Evolutionary conservation across 768 basidiomycete species (phyloP), one percentile per base, ranked within the genome.

Genomic region (Mycena floridula): DNA sequence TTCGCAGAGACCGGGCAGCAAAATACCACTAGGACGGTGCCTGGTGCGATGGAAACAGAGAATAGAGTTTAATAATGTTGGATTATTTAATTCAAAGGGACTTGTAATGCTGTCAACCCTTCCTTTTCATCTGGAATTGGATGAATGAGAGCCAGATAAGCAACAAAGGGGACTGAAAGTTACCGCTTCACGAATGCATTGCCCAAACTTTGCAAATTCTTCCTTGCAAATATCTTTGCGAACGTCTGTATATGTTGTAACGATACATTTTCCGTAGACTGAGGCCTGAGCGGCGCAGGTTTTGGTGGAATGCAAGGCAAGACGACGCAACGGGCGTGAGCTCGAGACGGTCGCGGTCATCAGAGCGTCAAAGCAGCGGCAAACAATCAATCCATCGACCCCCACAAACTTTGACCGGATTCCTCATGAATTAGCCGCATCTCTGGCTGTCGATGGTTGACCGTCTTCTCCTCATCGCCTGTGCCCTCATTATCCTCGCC

Each of bases 221-320:
- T 76, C 74, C 41, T 78, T 78, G 67, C 95, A 99, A 54, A 81
- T 77, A 53, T 89, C 88, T 60, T 85, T 86, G 48, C 69, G 77
- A 5, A 91, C 84, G 49, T 98, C 95, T 23, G 79, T 79, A 62
- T 96, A 95, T 4, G 77, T 77, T 2, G 79, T 76, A 23, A 85
- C 68, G 37, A 98, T 82, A 64, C 95, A 99, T 68, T 85, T 85
- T 20, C 91, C 95, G 59, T 99, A 99, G 5, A 65, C 70, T 3
- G 78, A 62, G 22, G 93, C 92, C 57, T 92, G 77, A 6, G 70
- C 49, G 7, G 84, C 68, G 54, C 88, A 89, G 13, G 85, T 87
- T 3, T 74, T 72, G 2, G 85, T 88, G 3, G 86, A 74, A 51
- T 84, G 79, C 16, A 77, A 50, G n/a, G 86, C 88, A 20, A 90